phyloP scores from a whole-genome alignment of 176 grass and related monocot genomes.

The Avena eriantha region DNA sequence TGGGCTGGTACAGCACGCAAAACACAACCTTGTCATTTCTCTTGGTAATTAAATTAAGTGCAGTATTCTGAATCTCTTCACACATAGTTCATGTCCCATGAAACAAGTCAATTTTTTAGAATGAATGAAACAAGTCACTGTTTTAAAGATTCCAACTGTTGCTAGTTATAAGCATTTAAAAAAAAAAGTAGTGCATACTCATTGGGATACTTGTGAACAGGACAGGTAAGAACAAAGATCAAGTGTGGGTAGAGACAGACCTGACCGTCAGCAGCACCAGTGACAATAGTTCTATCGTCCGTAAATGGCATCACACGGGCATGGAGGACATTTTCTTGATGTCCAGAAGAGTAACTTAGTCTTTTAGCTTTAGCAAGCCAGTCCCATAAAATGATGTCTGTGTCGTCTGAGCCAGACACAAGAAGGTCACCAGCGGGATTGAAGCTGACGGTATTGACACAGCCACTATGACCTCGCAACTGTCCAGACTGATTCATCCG shows the following conservation, averaged over 20 bases:
- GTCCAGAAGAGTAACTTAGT: conserved; percentile 75
- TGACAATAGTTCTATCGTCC: conserved; percentile 68
- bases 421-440: conserved; percentile 68
- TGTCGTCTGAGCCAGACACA: conserved; percentile 87
- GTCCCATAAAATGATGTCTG: conserved; percentile 80
- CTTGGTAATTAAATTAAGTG: background rate
- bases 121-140: background rate
- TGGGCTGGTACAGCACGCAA: background rate
- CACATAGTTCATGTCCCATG: conserved; percentile 12
- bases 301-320: conserved; percentile 82
- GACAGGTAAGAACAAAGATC: conserved; percentile 8
- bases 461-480: conserved; percentile 73
- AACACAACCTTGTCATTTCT: background rate
- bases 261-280: conserved; percentile 81
- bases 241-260: conserved; percentile 49
- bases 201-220: conserved; percentile 2
- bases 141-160: background rate
- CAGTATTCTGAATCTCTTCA: conserved; percentile 6
- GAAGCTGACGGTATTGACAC: conserved; percentile 86
- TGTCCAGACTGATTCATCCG: conserved; percentile 66
- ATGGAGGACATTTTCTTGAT: conserved; percentile 78
- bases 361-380: conserved; percentile 66
- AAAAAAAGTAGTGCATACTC: background rate
- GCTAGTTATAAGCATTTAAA: background rate
- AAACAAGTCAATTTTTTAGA: too few species aligned